These are phyloP conservation scores for Fusarium mangiferae DNA, from an alignment of 2,329 filamentous ascomycete genomes.

Conservation along the genomic window DNA sequence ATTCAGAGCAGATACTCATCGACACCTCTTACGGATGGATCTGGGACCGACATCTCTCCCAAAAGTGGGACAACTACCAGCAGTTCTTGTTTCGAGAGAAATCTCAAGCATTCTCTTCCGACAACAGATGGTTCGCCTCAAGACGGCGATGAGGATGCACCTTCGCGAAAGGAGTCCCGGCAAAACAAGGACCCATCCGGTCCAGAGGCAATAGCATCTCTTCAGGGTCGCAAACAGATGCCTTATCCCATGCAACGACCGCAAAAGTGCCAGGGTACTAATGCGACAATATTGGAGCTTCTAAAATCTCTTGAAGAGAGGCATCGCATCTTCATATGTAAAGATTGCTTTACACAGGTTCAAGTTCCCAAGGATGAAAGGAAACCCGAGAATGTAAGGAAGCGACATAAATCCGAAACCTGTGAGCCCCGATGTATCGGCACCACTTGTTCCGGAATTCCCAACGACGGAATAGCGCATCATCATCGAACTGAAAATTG, in stretches of 20 bases:
- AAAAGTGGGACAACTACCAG: too few relatives aligned
- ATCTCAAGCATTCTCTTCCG: too few relatives aligned
- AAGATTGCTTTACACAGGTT: neutral
- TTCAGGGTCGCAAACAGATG: neutral
- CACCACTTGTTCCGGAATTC: neutral
- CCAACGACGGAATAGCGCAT: neutral
- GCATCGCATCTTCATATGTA: neutral
- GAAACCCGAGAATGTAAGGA: neutral
- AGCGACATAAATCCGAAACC: neutral
- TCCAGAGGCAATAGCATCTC: neutral
- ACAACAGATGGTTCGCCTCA: too few relatives aligned
- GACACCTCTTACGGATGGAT: too few relatives aligned
- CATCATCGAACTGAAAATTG: neutral
- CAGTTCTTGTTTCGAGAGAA: too few relatives aligned
- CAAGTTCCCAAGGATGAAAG: neutral
- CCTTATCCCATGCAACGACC: neutral
- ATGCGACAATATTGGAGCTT: neutral
- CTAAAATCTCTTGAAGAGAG: neutral
- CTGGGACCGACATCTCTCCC: too few relatives aligned
- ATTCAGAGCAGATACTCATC: too few relatives aligned
- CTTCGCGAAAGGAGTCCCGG: too few relatives aligned
- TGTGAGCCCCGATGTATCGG: neutral
- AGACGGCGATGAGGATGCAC: too few relatives aligned
- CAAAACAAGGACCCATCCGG: too few relatives aligned
- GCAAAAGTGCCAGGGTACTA: neutral